phyloP scores from a whole-genome alignment of 148 eudicot species.

The Heliamphora exappendiculata region DNA sequence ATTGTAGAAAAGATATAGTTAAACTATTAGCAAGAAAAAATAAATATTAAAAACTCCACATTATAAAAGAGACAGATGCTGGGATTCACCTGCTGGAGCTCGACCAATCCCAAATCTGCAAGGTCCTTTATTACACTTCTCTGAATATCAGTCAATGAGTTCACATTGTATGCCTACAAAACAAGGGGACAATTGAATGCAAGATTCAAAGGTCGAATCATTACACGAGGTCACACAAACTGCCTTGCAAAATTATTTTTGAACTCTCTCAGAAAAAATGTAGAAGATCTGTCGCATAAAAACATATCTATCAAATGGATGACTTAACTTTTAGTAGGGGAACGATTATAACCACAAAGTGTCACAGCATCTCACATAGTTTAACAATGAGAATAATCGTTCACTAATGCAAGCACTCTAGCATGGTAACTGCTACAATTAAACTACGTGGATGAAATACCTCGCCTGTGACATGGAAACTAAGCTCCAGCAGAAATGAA shows the following conservation, averaged over 20 bases:
- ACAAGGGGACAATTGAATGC: conserved; percentile 2
- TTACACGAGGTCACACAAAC: neutral
- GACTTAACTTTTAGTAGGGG: neutral
- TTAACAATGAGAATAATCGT: neutral
- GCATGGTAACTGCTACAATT: neutral
- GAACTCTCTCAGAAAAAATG: neutral
- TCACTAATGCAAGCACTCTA: neutral
- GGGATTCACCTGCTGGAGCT: conserved; percentile 78
- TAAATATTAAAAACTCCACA: neutral
- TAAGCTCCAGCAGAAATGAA: conserved; percentile 88
- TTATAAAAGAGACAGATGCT: neutral
- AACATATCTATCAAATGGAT: neutral
- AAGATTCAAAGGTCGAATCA: neutral
- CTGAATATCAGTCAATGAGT: conserved; percentile 75
- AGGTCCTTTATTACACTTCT: conserved; percentile 63
- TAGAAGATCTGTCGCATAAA: neutral
- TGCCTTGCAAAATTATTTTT: neutral
- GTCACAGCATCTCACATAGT: neutral
- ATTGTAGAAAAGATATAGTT: neutral
- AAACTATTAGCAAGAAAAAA: neutral
- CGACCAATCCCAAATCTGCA: conserved; percentile 82
- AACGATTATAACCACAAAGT: conserved; percentile 4
- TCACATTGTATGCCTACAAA: conserved; percentile 70
- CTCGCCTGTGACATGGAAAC: conserved; percentile 95
- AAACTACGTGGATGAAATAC: conserved; percentile 27